Evolutionary conservation across 441 rosid species (phyloP).

Genomic region (Viola pubescens): DNA sequence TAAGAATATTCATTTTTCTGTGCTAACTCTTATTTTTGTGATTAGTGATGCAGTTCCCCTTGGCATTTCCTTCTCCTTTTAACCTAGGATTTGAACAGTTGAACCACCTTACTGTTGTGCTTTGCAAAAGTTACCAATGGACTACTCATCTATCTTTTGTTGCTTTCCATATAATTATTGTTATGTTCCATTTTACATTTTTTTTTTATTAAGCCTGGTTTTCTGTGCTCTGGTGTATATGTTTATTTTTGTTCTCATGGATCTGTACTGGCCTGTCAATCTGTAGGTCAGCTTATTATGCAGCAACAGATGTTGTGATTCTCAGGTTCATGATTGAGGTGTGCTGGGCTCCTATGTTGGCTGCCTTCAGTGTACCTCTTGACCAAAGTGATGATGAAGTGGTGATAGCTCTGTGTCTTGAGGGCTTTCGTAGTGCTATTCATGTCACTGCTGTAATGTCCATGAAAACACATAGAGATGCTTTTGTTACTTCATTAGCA

Average conservation of each 20-base stretch:
- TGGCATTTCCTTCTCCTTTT: too few species aligned
- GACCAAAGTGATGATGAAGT: slow-evolving; percentile 96
- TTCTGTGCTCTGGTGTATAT: neutral
- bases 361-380: slow-evolving; percentile 97
- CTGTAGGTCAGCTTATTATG: slow-evolving; percentile 95
- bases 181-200: neutral
- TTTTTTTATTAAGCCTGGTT: too few species aligned
- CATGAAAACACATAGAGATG: slow-evolving; percentile 99
- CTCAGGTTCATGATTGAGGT: slow-evolving; percentile 98
- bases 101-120: too few species aligned
- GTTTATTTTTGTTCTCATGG: slow-evolving; percentile 12
- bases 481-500: slow-evolving; percentile 96
- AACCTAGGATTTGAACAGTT: too few species aligned
- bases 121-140: too few species aligned
- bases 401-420: slow-evolving; percentile 69
- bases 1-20: slow-evolving; percentile 37
- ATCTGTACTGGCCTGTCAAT: slow-evolving; percentile 24
- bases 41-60: neutral
- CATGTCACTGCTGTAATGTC: slow-evolving; percentile 97
- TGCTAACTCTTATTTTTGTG: slow-evolving; percentile 3
- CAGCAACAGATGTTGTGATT: slow-evolving; percentile 91
- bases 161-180: neutral
- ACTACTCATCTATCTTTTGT: too few species aligned
- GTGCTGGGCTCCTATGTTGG: slow-evolving; percentile 99
- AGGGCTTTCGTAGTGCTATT: slow-evolving; percentile 89